Conservation (phyloP, 352 stramenopile species). For the Pseudoperonospora humuli region DNA sequence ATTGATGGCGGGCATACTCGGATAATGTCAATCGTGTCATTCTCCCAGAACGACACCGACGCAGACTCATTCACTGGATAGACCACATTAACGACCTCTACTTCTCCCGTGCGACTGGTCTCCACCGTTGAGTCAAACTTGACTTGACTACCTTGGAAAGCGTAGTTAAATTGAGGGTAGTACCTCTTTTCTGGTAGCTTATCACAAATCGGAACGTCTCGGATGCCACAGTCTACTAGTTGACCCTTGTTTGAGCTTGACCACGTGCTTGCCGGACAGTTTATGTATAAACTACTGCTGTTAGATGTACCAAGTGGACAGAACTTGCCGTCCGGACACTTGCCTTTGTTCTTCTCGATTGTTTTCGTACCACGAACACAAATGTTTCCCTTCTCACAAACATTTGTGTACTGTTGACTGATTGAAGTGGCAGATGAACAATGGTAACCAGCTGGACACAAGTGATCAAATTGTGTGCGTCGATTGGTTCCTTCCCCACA, state of each 20-base stretch:
- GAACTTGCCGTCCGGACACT: conserved; percentile 90
- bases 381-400: conserved; percentile 84
- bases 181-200: conserved; percentile 80
- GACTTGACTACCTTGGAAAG: conserved; percentile 41
- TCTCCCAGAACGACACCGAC: conserved; percentile 81
- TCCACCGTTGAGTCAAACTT: conserved; percentile 74
- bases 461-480: conserved; percentile 85
- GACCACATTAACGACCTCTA: conserved; percentile 86
- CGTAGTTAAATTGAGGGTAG: conserved; percentile 71
- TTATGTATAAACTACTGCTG: conserved; percentile 67
- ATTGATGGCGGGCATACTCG: conserved; percentile 69
- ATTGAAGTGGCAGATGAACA: conserved; percentile 82
- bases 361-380: conserved; percentile 85
- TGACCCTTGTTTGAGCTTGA: conserved; percentile 67
- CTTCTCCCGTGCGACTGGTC: conserved; percentile 64
- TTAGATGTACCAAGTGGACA: conserved; percentile 88
- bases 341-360: conserved; percentile 87
- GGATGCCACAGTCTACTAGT: conserved; percentile 86
- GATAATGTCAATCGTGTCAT: conserved; percentile 93
- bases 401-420: conserved; percentile 73
- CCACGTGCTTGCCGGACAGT: conserved; percentile 90
- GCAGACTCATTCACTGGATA: conserved; percentile 89
- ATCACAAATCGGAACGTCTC: conserved; percentile 90
- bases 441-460: conserved; percentile 89
- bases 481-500: conserved; percentile 92